phyloP scores from a whole-genome alignment of 2,329 filamentous ascomycete genomes.

The Zelopaecilomyces penicillatus region DNA sequence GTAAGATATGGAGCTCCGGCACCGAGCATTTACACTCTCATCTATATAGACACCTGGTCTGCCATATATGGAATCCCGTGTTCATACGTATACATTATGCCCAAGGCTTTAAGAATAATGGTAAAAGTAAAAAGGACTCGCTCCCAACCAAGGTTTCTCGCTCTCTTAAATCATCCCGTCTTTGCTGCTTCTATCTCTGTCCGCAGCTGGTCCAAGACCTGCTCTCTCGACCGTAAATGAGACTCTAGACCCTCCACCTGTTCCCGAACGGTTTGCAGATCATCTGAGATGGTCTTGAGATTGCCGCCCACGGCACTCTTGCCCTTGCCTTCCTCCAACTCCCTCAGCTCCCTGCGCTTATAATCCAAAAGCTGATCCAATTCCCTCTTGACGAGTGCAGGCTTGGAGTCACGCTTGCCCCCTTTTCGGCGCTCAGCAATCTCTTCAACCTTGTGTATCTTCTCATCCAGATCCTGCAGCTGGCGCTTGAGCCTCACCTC shows the following conservation, averaged over 20 bases:
- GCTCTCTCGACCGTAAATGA: conserved; percentile 70
- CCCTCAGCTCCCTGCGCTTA: conserved; percentile 73
- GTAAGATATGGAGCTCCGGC: not conserved
- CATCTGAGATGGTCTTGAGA: conserved; percentile 71
- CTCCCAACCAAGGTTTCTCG: conserved; percentile 5
- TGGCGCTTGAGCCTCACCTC: conserved; percentile 93
- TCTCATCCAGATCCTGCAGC: conserved; percentile 78
- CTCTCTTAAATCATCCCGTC: conserved; percentile 34
- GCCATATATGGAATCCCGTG: conserved; percentile 10
- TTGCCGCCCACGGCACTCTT: conserved; percentile 61
- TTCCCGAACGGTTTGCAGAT: conserved; percentile 83
- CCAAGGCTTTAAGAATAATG: not conserved
- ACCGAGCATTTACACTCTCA: conserved; percentile 2
- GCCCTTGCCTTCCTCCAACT: conserved; percentile 63
- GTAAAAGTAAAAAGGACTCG: conserved; percentile 11
- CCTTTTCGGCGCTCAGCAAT: conserved; percentile 56
- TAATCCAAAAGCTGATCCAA: conserved; percentile 91
- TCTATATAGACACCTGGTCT: conserved; percentile 3
- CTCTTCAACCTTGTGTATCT: conserved; percentile 74
- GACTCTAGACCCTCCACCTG: conserved; percentile 85
- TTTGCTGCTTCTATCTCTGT: conserved; percentile 85
- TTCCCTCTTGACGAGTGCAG: conserved; percentile 87
- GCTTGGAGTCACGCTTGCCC: conserved; percentile 67
- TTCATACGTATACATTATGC: not conserved
- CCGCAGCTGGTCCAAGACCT: conserved; percentile 66